Evolutionary conservation across 2,329 filamentous ascomycete species (phyloP), one percentile per base, ranked within the genome.

Genomic region (Xylaria arbuscula): DNA sequence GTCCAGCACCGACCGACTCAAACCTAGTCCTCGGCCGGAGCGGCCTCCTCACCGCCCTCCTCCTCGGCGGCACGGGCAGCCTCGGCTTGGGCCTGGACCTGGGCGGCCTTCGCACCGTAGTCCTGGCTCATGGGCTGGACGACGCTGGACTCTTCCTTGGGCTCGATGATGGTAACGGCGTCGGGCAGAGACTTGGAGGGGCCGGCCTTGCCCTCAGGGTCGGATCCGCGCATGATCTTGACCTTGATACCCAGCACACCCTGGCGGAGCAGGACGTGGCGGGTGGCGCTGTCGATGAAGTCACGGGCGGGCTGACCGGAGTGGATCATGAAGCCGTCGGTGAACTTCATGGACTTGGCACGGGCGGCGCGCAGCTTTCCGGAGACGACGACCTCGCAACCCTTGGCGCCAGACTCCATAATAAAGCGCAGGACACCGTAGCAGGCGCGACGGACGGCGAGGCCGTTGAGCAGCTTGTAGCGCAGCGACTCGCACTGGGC

Each of bases 281-380:
- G 96, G 81, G 96, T 98, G 79, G 97, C 97, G 81, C 87, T 89
- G 89, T 99, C 96, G 84, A 99, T 99, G 89, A 99, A 99, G 88
- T 99, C 96, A 87, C 97, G 95, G 82, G 95, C 96, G 81, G 96
- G 96, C 86, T 99, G 96, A 87, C 96, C 96, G 81, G 96, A 99
- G 93, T 99, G 96, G 87, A 99, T 99, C 96, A 99, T 99, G 93
- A 99, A 99, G 84, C 96, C 96, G 86, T 99, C 94, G 85, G 96
- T 99, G 92, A 99, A 99, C 92, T 99, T 99, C 96, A 99, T 99
- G 88, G 90, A 93, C 93, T 99, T 99, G 86, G 96, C 96, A 89
- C 96, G 94, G 81, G 96, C 96, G 84, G 96, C 96, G 82, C 96
- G 92, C 79, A 99, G 93, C 92, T 99, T 99, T 85, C 96, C 96